Evolutionary conservation across 2,329 filamentous ascomycete species (phyloP).

Genomic region (Emergomyces orientalis): DNA sequence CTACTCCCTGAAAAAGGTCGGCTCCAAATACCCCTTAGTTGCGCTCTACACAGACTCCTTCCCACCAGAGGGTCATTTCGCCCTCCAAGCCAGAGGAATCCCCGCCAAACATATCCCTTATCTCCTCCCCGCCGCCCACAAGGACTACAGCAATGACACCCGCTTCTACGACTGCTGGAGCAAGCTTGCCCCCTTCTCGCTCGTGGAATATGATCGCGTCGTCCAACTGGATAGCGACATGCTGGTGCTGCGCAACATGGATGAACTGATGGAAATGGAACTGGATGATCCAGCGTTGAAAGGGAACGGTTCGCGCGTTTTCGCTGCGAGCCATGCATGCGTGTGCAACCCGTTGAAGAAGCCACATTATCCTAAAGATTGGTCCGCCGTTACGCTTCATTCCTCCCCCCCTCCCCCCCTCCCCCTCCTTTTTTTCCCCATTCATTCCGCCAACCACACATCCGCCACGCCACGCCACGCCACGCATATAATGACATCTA

Average conservation of each 20-base stretch:
- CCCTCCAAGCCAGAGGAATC: slow-evolving; percentile 61
- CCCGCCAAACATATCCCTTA: slow-evolving; percentile 61
- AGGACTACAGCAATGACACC: slow-evolving; percentile 65
- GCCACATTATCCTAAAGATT: slow-evolving; percentile 66
- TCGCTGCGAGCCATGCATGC: slow-evolving; percentile 76
- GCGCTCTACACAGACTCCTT: slow-evolving; percentile 75
- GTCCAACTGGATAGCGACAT: slow-evolving; percentile 85
- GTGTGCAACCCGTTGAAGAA: slow-evolving; percentile 75
- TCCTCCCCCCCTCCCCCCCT: background rate
- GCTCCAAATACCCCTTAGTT: slow-evolving; percentile 66
- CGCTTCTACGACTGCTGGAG: slow-evolving; percentile 88
- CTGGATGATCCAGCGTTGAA: slow-evolving; percentile 51
- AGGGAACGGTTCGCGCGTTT: slow-evolving; percentile 54
- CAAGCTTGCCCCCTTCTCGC: slow-evolving; percentile 70
- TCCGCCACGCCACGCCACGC: no score
- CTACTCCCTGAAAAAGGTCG: slow-evolving; percentile 58
- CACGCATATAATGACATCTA: background rate
- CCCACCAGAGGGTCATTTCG: slow-evolving; percentile 56
- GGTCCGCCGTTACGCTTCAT: slow-evolving; percentile 37
- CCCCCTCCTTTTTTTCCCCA: no score
- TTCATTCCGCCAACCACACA: no score
- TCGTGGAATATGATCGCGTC: slow-evolving; percentile 67
- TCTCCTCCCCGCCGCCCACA: slow-evolving; percentile 55
- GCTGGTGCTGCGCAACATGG: slow-evolving; percentile 76
- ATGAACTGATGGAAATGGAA: slow-evolving; percentile 77